These are phyloP conservation scores for Aspergillus proliferans DNA, from an alignment of 2,329 filamentous ascomycete genomes.

Conservation along the genomic window DNA sequence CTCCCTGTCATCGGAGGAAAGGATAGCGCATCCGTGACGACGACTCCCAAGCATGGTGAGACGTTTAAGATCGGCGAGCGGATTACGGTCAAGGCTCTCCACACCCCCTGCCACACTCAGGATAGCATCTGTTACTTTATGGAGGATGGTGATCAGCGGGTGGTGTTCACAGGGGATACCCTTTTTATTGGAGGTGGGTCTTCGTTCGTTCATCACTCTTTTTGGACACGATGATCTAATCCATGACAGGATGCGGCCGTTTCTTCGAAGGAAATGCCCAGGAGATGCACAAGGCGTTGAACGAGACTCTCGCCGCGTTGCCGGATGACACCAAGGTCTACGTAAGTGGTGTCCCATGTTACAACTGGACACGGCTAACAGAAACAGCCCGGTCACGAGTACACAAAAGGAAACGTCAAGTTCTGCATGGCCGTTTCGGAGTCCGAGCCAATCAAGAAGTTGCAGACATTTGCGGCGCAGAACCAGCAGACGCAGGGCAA, in stretches of 20 bases:
- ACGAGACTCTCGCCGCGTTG: slow-evolving; percentile 70
- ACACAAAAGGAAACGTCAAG: slow-evolving; percentile 93
- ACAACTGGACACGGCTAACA: background rate
- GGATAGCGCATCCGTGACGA: slow-evolving; percentile 73
- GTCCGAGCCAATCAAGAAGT: slow-evolving; percentile 67
- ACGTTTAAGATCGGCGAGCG: slow-evolving; percentile 72
- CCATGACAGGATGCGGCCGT: slow-evolving; percentile 67
- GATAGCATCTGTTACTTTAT: slow-evolving; percentile 96
- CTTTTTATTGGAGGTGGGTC: slow-evolving; percentile 78
- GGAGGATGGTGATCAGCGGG: slow-evolving; percentile 67
- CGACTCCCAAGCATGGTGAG: slow-evolving; percentile 67
- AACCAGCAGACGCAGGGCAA: slow-evolving; percentile 89
- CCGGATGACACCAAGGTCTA: slow-evolving; percentile 91
- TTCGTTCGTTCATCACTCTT: slow-evolving; percentile 3
- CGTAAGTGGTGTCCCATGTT: slow-evolving; percentile 45
- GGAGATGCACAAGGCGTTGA: slow-evolving; percentile 91
- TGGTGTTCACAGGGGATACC: slow-evolving; percentile 93
- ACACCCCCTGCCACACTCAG: slow-evolving; percentile 96
- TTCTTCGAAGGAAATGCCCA: slow-evolving; percentile 89
- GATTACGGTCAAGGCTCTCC: slow-evolving; percentile 77
- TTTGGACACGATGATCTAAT: background rate
- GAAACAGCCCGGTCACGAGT: slow-evolving; percentile 81
- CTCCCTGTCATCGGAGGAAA: slow-evolving; percentile 81
- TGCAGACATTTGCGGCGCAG: slow-evolving; percentile 68
- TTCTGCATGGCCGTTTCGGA: slow-evolving; percentile 73